Conservation (phyloP, 164 flowering plant species). For the Houttuynia cordata region DNA sequence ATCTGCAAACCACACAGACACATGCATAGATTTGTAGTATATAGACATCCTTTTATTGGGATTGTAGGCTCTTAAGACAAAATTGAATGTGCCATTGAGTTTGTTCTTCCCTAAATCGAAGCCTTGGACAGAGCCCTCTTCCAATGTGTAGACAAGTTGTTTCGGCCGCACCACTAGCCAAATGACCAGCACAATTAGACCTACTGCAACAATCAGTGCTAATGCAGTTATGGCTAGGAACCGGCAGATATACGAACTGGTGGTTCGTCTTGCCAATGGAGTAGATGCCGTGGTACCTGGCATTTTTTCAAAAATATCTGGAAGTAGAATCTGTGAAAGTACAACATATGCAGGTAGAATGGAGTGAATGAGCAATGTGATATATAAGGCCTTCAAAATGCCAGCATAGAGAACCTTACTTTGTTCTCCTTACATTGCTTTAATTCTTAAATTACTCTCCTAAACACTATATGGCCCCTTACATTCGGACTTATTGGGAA, state of each 20-base stretch:
- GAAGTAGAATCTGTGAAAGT: neutral
- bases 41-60: constrained; percentile 44
- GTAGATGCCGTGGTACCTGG: neutral
- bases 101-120: constrained; percentile 33
- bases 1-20: constrained; percentile 27
- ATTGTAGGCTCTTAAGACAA: constrained; percentile 32
- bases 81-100: constrained; percentile 36
- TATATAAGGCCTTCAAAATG: neutral
- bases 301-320: neutral
- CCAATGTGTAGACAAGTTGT: constrained; percentile 33
- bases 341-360: neutral
- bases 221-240: constrained; percentile 21
- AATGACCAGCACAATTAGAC: constrained; percentile 37
- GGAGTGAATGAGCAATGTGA: neutral
- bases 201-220: constrained; percentile 33
- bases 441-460: neutral
- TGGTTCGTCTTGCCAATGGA: neutral
- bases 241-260: constrained; percentile 4
- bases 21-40: constrained; percentile 47
- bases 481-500: neutral
- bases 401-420: neutral
- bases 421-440: neutral
- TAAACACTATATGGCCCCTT: neutral
- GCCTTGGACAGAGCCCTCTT: constrained; percentile 25
- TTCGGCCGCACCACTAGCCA: constrained; percentile 50